Percentiles rank a stretch among this genome's conserved stretches.
These are phyloP conservation scores for Psilocybe mexicana DNA, from an alignment of 1,284 basidiomycete species.

Conservation along the genomic window DNA sequence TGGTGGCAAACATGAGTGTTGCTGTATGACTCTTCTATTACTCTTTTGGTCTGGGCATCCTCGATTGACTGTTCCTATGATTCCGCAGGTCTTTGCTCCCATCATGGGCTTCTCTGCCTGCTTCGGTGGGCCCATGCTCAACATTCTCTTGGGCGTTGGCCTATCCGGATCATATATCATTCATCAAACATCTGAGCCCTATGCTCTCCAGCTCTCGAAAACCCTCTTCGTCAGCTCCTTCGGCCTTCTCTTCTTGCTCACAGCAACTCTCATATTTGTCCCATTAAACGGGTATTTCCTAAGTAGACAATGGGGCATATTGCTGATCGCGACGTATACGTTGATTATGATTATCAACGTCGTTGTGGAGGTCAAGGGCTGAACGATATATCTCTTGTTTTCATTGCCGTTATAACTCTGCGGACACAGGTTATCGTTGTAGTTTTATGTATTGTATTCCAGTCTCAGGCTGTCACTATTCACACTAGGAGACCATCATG, in stretches of 20 bases:
- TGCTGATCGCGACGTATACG: constrained; percentile 76
- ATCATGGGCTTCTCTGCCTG: constrained; percentile 94
- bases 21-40: constrained; percentile 52
- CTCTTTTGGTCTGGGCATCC: neutral
- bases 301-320: constrained; percentile 76
- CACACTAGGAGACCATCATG: neutral
- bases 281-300: constrained; percentile 85
- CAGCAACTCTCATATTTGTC: constrained; percentile 81
- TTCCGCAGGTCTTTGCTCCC: constrained; percentile 68
- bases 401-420: constrained; percentile 2
- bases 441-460: constrained; percentile 10
- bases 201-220: constrained; percentile 75
- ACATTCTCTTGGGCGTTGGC: constrained; percentile 90
- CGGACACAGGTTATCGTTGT: neutral
- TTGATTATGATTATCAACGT: constrained; percentile 75
- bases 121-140: constrained; percentile 95
- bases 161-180: constrained; percentile 78
- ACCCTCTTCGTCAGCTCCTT: constrained; percentile 84
- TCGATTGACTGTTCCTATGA: too few relatives aligned
- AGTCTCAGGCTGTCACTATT: neutral
- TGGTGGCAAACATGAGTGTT: constrained; percentile 95
- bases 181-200: constrained; percentile 57
- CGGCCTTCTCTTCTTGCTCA: constrained; percentile 75
- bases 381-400: neutral
- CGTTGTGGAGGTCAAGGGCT: constrained; percentile 60